These are phyloP conservation scores for Zygnema cylindricum DNA, from an alignment of 139 green algal species.

Conservation along the genomic window DNA sequence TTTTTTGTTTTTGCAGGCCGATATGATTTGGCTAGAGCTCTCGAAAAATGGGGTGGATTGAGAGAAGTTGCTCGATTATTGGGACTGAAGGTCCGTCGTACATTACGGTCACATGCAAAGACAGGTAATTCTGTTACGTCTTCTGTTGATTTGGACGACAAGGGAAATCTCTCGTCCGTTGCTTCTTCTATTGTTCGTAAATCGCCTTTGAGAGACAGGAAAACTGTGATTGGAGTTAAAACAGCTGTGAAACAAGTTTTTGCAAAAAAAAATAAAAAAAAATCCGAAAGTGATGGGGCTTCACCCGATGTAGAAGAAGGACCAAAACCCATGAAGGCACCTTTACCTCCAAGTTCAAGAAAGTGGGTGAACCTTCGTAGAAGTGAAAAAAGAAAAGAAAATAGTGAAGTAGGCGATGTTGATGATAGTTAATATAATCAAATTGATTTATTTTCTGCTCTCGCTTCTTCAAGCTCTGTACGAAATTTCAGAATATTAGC, in stretches of 20 bases:
- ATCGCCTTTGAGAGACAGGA: not conserved
- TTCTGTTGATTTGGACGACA: not conserved
- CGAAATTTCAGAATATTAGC: no score
- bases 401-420: not conserved
- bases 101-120: not conserved
- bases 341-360: not conserved
- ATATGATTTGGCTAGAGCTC: constrained; percentile 4
- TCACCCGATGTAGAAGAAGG: not conserved
- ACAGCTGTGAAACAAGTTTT: not conserved
- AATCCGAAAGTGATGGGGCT: not conserved
- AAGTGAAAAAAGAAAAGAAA: not conserved
- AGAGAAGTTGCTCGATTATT: constrained; percentile 13
- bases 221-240: no score
- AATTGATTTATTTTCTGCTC: constrained; percentile 4
- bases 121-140: not conserved
- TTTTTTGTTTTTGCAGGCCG: not conserved
- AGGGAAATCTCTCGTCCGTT: not conserved
- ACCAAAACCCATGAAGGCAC: constrained; percentile 19
- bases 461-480: no score
- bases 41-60: constrained; percentile 10
- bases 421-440: not conserved
- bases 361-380: constrained; percentile 16
- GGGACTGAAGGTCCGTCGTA: constrained; percentile 12
- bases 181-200: not conserved
- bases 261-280: not conserved